Conservation (phyloP, 805 yeast genomes). For the Tetrapisispora pingtungensis region DNA sequence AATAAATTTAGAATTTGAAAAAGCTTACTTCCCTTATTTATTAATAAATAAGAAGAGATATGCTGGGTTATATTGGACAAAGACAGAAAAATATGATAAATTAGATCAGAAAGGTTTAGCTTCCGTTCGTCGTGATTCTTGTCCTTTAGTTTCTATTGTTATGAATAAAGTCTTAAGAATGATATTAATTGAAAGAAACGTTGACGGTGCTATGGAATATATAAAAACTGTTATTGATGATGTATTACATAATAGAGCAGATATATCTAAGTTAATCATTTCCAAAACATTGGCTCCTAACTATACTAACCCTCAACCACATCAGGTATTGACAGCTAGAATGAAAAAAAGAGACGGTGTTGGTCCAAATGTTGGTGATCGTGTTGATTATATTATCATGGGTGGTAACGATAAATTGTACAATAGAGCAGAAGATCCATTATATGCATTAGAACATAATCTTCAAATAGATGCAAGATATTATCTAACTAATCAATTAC, state of each 20-base stretch:
- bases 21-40: conserved; percentile 89
- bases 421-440: conserved; percentile 94
- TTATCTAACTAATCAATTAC: conserved; percentile 82
- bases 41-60: conserved; percentile 92
- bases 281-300: conserved; percentile 89
- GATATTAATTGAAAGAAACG: conserved; percentile 81
- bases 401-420: conserved; percentile 76
- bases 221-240: conserved; percentile 86
- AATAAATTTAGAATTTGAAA: conserved; percentile 90
- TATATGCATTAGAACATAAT: conserved; percentile 84
- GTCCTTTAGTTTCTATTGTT: conserved; percentile 88
- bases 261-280: conserved; percentile 85
- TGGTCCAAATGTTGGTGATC: conserved; percentile 94
- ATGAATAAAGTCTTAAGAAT: conserved; percentile 81
- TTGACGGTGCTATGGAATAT: conserved; percentile 69
- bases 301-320: conserved; percentile 95
- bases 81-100: conserved; percentile 83
- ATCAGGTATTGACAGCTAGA: conserved; percentile 89
- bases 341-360: conserved; percentile 97
- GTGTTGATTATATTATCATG: conserved; percentile 94
- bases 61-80: conserved; percentile 96
- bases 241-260: conserved; percentile 80
- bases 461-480: conserved; percentile 91
- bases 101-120: conserved; percentile 98
- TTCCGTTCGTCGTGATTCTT: conserved; percentile 95